These are phyloP conservation scores for Purpureocillium lavendulum DNA, from an alignment of 2,329 filamentous ascomycete species.

Conservation along the genomic window DNA sequence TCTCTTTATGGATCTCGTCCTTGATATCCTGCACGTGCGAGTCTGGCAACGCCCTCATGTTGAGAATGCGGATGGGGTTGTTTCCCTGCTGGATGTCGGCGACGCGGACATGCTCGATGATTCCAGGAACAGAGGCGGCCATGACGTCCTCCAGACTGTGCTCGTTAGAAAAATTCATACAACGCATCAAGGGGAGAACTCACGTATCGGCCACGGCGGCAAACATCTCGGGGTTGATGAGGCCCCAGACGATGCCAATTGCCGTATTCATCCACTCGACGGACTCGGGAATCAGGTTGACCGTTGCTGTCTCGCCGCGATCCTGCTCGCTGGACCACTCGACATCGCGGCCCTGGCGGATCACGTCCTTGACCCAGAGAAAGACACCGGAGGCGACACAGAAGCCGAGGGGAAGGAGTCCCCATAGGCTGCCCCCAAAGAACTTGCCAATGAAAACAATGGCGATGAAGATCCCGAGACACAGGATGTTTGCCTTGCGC, in stretches of 20 bases:
- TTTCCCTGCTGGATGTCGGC: constrained; percentile 91
- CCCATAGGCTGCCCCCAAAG: constrained; percentile 70
- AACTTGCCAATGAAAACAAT: constrained; percentile 72
- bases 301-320: constrained; percentile 75
- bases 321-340: constrained; percentile 87
- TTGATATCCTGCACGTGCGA: constrained; percentile 74
- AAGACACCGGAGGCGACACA: constrained; percentile 72
- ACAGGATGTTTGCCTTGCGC: constrained; percentile 62
- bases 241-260: constrained; percentile 74
- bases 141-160: constrained; percentile 64
- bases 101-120: constrained; percentile 92
- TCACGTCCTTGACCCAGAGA: constrained; percentile 82
- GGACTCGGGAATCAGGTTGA: constrained; percentile 85
- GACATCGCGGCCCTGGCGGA: constrained; percentile 70
- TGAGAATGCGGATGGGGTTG: constrained; percentile 83
- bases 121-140: constrained; percentile 83
- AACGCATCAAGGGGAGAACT: constrained; percentile 8
- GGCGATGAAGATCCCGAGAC: constrained; percentile 59
- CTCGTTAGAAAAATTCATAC: constrained; percentile 5
- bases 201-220: constrained; percentile 77
- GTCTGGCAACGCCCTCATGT: constrained; percentile 74
- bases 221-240: constrained; percentile 96
- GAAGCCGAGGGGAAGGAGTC: constrained; percentile 63
- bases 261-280: constrained; percentile 96
- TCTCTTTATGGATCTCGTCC: constrained; percentile 68